Evolutionary conservation across 202 grass and related monocot genomes (phyloP), one percentile per base, ranked within the genome.

Genomic region (Bolboschoenoplectus hybrid): DNA sequence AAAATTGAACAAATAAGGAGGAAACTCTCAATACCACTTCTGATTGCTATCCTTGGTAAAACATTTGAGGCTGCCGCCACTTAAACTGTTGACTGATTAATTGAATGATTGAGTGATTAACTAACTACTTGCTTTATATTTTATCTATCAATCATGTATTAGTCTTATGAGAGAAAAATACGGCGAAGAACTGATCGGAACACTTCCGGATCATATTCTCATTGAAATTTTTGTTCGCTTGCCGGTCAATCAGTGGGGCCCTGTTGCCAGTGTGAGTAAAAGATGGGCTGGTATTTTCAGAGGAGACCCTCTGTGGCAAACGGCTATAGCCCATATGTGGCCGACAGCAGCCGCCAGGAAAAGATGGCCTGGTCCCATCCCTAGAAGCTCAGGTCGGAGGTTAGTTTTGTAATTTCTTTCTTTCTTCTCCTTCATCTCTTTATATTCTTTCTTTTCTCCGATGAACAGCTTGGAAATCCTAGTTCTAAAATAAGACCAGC

Each of bases 341-440:
- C 93, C 96, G 4, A 86, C 74, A 1, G 89, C 88, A 87, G 92
- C 81, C 85, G 83, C 87, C 43, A 80, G 50, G 41, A 98, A 94
- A 81, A 85, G 92, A 34, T 98, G 96, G 96, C 96, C 96, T 82
- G 96, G 96, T 43, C 96, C 96, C 68, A 98, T 98, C 85, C 96
- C 96, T 10, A 92, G 90, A 92, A 91, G 96, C 80, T 96, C 90
- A 9, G 88, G 89, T 68, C 91, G 89, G 77, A 98, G 93, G 96
- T 98, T 11, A 89, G 87, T 83, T 88, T 75, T 67, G 26, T 81
- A 66, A 58, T 87, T 9, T 82, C 4, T 88, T 86, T 38, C 50
- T 2, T 8, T 73, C n/a, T 53, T 46, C 19, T 70, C 14, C 67
- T 5, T 26, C 26, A 26, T 26, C 26, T 26, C 26, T 26, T 26